phyloP scores from a whole-genome alignment of 495 filamentous ascomycete species.

The Lepraria neglecta region DNA sequence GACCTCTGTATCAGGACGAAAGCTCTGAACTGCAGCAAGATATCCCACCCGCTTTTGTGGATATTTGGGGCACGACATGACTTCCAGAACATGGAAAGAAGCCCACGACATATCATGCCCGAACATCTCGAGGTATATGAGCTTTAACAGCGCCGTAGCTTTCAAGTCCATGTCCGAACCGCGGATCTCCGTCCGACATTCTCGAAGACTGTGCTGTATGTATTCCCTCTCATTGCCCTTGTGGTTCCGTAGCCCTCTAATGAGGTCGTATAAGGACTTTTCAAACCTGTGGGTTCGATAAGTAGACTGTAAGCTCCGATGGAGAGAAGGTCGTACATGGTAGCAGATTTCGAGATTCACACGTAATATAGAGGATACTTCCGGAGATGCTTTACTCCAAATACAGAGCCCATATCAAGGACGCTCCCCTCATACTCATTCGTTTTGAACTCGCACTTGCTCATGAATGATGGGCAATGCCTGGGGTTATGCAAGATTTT shows the following conservation, averaged over 20 bases:
- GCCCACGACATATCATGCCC: constrained; percentile 99
- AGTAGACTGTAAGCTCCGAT: background rate
- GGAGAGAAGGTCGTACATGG: background rate
- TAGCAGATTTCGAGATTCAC: background rate
- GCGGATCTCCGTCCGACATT: constrained; percentile 88
- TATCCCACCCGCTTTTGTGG: constrained; percentile 92
- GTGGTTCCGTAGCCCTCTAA: constrained; percentile 86
- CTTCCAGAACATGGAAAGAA: constrained; percentile 93
- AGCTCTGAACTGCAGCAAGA: constrained; percentile 93
- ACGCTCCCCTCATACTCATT: background rate
- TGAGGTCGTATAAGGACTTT: constrained; percentile 98
- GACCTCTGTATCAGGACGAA: constrained; percentile 90
- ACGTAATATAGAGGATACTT: background rate
- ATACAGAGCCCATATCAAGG: background rate
- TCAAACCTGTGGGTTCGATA: constrained; percentile 68
- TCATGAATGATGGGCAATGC: background rate
- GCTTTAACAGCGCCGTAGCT: constrained; percentile 87
- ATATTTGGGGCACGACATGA: constrained; percentile 95
- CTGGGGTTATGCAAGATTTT: background rate
- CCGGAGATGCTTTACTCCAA: background rate
- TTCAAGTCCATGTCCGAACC: constrained; percentile 95
- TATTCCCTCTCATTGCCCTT: constrained; percentile 92
- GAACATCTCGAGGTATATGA: constrained; percentile 97
- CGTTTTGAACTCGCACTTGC: background rate
- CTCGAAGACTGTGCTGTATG: constrained; percentile 80